Evolutionary conservation across 2,329 filamentous ascomycete species (phyloP).

Genomic region (Penicillium sp.): DNA sequence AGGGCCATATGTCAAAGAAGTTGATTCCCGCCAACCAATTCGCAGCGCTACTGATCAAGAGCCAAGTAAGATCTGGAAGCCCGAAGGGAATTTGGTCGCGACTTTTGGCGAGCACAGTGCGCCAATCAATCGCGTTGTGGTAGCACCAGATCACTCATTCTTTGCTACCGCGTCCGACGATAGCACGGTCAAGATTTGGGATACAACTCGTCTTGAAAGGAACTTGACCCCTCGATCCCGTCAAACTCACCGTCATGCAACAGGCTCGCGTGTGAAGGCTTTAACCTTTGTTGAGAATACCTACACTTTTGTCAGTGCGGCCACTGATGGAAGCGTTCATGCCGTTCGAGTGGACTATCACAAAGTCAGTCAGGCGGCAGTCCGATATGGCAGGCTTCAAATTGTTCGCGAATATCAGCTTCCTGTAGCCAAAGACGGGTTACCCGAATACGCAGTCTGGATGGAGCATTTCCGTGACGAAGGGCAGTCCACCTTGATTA

Average conservation of each 20-base stretch:
- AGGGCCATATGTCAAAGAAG: constrained; percentile 74
- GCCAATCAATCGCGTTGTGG: constrained; percentile 74
- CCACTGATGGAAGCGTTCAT: constrained; percentile 84
- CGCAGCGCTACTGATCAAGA: constrained; percentile 54
- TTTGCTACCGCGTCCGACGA: constrained; percentile 94
- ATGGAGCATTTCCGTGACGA: constrained; percentile 88
- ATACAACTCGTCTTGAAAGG: constrained; percentile 81
- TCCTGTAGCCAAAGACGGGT: constrained; percentile 28
- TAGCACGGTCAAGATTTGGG: constrained; percentile 88
- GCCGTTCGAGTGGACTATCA: constrained; percentile 78
- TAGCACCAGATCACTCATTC: constrained; percentile 87
- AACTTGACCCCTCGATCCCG: constrained; percentile 86
- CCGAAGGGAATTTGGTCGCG: constrained; percentile 77
- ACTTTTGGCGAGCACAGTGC: constrained; percentile 85
- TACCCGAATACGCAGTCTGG: constrained; percentile 78
- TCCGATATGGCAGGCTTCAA: constrained; percentile 73
- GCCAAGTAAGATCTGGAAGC: constrained; percentile 70
- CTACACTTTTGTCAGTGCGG: constrained; percentile 88
- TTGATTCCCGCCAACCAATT: constrained; percentile 55
- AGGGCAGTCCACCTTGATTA: constrained; percentile 72
- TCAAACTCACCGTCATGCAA: constrained; percentile 75
- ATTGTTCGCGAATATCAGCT: constrained; percentile 79
- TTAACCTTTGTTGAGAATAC: constrained; percentile 91
- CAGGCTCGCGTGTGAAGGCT: constrained; percentile 70
- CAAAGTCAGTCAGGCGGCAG: constrained; percentile 54